Base-by-base conservation (phyloP, 1,139 yeast species). In the Scheffersomyces illinoinensis region DNA sequence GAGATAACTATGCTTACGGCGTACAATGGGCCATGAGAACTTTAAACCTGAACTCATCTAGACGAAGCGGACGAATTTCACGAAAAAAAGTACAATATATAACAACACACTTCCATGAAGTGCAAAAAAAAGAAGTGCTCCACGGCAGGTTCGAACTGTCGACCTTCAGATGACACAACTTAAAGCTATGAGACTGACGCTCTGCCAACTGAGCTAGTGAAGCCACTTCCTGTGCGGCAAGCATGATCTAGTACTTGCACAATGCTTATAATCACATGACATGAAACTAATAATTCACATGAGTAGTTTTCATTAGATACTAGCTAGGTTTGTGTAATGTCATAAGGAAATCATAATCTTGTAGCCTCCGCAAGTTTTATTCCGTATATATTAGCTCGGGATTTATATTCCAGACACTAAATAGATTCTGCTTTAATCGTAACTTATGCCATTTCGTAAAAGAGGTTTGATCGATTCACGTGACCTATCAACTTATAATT, bases 121-220 rank as follows among this genome's bases (percentile, higher is more conserved):
- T 21, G 21, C 21, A 21, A 21, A 21, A 21, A 72, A 71, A 65
- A 60, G 53, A 59, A 63, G 55, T 79, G 83, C 83, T 77, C 82
- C 82, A 75, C 81, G 83, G 82, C 82, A 79, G 83, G 83, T 76
- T 79, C 82, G 83, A 79, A 79, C 83, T 79, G 82, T 78, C 83
- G 83, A 79, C 82, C 83, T 79, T 78, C 82, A 79, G 83, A 79
- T 78, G 54, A 64, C 81, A 75, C 79, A 75, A 63, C 62, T 39
- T 47, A 19, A 52, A 58, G 66, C 63, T 77, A 77, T 77, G 81
- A 77, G 81, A 77, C 81, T 77, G 82, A 77, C 81, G 82, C 82
- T 77, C 81, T 77, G 74, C 81, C 81, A 66, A 77, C 81, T 77
- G 82, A 77, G 82, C 82, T 77, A 77, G 81, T 76, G 81, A 74